These are phyloP conservation scores for Beauveria pseudobassiana DNA, from an alignment of 2,329 filamentous ascomycete species.

Conservation along the genomic window DNA sequence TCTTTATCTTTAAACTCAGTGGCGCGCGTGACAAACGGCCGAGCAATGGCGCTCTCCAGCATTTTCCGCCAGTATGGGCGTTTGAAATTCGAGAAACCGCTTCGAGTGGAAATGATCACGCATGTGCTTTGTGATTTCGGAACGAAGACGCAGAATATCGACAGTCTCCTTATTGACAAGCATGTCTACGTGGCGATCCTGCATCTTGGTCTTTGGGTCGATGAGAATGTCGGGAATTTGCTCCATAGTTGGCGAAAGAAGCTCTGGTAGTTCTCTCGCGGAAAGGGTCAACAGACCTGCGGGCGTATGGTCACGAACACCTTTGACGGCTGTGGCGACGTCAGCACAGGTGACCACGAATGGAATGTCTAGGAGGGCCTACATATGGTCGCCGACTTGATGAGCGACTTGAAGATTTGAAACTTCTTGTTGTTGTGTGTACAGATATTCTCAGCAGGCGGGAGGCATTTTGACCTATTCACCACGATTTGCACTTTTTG, in stretches of 20 bases:
- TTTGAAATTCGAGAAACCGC: slow-evolving; percentile 80
- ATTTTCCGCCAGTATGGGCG: slow-evolving; percentile 73
- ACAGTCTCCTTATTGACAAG: slow-evolving; percentile 63
- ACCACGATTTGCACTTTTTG: slow-evolving; percentile 69
- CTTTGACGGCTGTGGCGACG: slow-evolving; percentile 53
- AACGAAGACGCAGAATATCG: slow-evolving; percentile 66
- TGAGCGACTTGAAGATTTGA: slow-evolving; percentile 54
- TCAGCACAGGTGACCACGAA: slow-evolving; percentile 13
- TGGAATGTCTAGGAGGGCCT: slow-evolving; percentile 29
- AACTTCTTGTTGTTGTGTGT: slow-evolving; percentile 32
- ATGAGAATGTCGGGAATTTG: slow-evolving; percentile 65
- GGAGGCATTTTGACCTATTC: slow-evolving; percentile 48
- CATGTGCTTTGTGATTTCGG: slow-evolving; percentile 65
- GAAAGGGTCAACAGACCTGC: slow-evolving; percentile 71
- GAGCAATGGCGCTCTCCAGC: slow-evolving; percentile 83
- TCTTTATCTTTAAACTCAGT: slow-evolving; percentile 66
- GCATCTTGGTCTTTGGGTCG: slow-evolving; percentile 64
- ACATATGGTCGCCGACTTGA: slow-evolving; percentile 80
- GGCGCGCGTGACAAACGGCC: slow-evolving; percentile 74
- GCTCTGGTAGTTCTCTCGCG: slow-evolving; percentile 57
- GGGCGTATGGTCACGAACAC: slow-evolving; percentile 59
- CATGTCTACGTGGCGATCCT: slow-evolving; percentile 79
- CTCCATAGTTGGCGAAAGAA: slow-evolving; percentile 73
- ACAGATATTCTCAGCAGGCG: slow-evolving; percentile 25
- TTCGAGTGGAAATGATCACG: slow-evolving; percentile 64